A percentile compares a stretch with the other conserved stretches of the same genome.
phyloP scores from a whole-genome alignment of 2,329 filamentous ascomycete species.

The Xylaria sp. region DNA sequence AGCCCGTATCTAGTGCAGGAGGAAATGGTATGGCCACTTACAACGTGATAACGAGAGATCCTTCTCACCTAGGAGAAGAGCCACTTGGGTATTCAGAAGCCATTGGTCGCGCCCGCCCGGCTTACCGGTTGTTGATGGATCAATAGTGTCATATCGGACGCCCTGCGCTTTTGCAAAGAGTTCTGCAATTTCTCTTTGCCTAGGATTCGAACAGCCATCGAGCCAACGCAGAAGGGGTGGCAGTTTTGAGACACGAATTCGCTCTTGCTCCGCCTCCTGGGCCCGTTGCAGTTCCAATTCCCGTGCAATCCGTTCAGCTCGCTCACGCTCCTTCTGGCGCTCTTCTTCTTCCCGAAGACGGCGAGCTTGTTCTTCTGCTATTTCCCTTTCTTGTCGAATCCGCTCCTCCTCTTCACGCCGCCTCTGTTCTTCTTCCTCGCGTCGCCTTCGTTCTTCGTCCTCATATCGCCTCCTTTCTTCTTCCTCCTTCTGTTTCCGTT shows the following conservation, averaged over 20 bases:
- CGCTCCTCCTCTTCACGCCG: constrained; percentile 42
- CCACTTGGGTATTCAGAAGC: constrained; percentile 73
- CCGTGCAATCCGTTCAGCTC: constrained; percentile 58
- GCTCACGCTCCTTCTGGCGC: constrained; percentile 59
- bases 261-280: constrained; percentile 67
- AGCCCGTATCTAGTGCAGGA: constrained; percentile 19
- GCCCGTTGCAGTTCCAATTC: constrained; percentile 64
- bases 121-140: constrained; percentile 62
- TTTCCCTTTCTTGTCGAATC: constrained; percentile 44
- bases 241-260: constrained; percentile 64
- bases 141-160: constrained; percentile 72
- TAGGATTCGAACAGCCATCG: constrained; percentile 63
- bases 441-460: constrained; percentile 53
- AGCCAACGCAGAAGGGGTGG: constrained; percentile 72
- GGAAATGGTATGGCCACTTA: constrained; percentile 52
- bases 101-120: constrained; percentile 71
- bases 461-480: constrained; percentile 48
- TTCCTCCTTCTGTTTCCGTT: constrained; percentile 42
- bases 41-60: constrained; percentile 70
- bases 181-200: constrained; percentile 60
- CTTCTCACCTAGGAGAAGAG: constrained; percentile 72
- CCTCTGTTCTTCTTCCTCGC: constrained; percentile 52
- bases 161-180: constrained; percentile 69
- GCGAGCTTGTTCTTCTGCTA: constrained; percentile 51
- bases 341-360: constrained; percentile 62